These are phyloP conservation scores for Trametes cingulata DNA, from an alignment of 768 basidiomycete species.

Conservation along the genomic window DNA sequence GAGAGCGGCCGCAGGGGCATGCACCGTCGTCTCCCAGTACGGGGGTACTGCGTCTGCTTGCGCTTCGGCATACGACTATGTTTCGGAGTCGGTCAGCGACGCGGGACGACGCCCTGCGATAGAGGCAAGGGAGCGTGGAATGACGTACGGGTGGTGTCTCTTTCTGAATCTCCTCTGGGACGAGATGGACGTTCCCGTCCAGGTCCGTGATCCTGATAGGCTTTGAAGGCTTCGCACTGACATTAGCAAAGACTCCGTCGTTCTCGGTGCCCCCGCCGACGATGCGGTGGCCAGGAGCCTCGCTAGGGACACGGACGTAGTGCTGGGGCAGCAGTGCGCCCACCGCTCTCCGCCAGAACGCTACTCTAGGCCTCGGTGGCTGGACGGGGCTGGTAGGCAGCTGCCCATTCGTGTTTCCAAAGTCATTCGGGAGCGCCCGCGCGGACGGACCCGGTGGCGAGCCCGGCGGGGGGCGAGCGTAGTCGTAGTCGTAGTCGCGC, in stretches of 20 bases:
- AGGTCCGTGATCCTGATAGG: conserved; percentile 47
- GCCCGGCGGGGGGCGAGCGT: conserved; percentile 70
- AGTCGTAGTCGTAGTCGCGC: conserved; percentile 59
- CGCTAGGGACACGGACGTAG: conserved; percentile 54
- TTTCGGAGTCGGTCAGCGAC: not conserved
- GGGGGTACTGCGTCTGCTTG: conserved; percentile 89
- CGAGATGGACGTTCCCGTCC: conserved; percentile 58
- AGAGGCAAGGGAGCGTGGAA: not conserved
- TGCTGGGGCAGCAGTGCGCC: conserved; percentile 67
- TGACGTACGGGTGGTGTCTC: conserved; percentile 84
- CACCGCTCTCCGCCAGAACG: conserved; percentile 59
- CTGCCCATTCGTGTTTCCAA: conserved; percentile 72
- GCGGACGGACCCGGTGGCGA: conserved; percentile 67
- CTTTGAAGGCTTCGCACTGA: conserved; percentile 79
- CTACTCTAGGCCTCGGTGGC: conserved; percentile 40
- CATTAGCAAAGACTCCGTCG: conserved; percentile 95
- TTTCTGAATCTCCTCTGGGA: conserved; percentile 80
- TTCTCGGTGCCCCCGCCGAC: conserved; percentile 75
- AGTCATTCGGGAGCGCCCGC: conserved; percentile 61
- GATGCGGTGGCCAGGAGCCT: conserved; percentile 29
- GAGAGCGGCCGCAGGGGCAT: conserved; percentile 60
- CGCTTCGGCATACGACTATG: conserved; percentile 84
- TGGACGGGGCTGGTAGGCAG: conserved; percentile 52
- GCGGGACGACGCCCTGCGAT: not conserved
- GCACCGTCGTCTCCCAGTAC: conserved; percentile 96